phyloP scores from a whole-genome alignment of 805 yeast genomes.

The Tetrapisispora fleetii region DNA sequence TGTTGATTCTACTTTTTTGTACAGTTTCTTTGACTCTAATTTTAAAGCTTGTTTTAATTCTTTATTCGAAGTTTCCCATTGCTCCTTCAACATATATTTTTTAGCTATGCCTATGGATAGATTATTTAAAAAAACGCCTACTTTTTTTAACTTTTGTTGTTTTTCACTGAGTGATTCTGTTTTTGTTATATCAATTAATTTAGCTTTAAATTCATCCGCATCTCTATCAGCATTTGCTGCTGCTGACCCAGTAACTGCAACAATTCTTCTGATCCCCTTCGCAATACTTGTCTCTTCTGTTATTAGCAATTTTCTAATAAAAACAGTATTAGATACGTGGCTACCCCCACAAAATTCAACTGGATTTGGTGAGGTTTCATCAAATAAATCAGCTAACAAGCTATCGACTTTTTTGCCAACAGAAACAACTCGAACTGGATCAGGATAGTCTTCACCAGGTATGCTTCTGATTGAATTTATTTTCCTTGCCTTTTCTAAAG shows the following conservation, averaged over 20 bases:
- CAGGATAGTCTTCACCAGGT: constrained; percentile 97
- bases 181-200: constrained; percentile 47
- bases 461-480: constrained; percentile 91
- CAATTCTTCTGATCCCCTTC: constrained; percentile 96
- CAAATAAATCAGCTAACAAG: constrained; percentile 57
- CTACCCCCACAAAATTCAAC: constrained; percentile 99
- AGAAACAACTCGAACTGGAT: constrained; percentile 95
- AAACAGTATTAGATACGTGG: constrained; percentile 85
- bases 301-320: constrained; percentile 79
- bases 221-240: constrained; percentile 83
- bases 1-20: constrained; percentile 66
- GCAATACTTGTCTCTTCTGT: constrained; percentile 96
- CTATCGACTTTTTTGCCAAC: constrained; percentile 87
- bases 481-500: constrained; percentile 57
- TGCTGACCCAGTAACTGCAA: constrained; percentile 87
- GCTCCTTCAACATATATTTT: constrained; percentile 64
- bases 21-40: constrained; percentile 76
- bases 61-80: constrained; percentile 73
- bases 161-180: constrained; percentile 65
- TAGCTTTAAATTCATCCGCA: constrained; percentile 59
- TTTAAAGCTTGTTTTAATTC: constrained; percentile 78
- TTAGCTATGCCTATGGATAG: constrained; percentile 68
- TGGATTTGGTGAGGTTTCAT: constrained; percentile 64
- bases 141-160: constrained; percentile 72
- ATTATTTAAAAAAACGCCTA: constrained; percentile 75